Evolutionary conservation across 1,284 basidiomycete genomes (phyloP).

Genomic region (Ganoderma boninense): DNA sequence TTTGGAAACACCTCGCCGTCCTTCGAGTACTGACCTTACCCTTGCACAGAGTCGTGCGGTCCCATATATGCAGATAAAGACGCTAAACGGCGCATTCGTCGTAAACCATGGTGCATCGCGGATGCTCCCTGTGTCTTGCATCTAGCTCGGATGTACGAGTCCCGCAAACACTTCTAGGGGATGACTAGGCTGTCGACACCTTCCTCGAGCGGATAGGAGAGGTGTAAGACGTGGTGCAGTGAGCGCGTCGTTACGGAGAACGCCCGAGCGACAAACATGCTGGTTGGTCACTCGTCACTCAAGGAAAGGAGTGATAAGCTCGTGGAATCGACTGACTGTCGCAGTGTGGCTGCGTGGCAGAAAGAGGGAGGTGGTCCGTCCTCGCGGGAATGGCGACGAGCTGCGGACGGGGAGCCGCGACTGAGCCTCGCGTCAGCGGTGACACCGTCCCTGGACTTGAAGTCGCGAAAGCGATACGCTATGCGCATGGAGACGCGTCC

Average conservation of each 20-base stretch:
- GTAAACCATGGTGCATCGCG: too few relatives aligned
- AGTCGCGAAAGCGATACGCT: not conserved
- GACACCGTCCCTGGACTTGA: too few relatives aligned
- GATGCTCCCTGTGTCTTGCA: not conserved
- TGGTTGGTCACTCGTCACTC: too few relatives aligned
- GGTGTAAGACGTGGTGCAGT: not conserved
- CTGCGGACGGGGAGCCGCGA: not conserved
- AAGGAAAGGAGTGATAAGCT: too few relatives aligned
- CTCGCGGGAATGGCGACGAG: not conserved
- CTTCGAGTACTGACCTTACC: too few relatives aligned
- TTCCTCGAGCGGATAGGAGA: slow-evolving; percentile 34
- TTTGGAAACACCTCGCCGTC: too few relatives aligned
- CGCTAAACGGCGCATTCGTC: too few relatives aligned
- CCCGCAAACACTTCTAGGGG: not conserved
- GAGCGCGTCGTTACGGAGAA: not conserved
- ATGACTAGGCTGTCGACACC: slow-evolving; percentile 39
- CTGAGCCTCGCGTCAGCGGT: not conserved
- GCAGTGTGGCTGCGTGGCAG: not conserved
- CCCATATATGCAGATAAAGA: too few relatives aligned
- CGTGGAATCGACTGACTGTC: not conserved
- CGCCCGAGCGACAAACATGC: not conserved
- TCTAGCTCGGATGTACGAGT: too few relatives aligned
- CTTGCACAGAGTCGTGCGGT: too few relatives aligned
- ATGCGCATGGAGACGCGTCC: not conserved
- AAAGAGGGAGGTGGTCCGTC: too few relatives aligned